These are phyloP conservation scores for Biscogniauxia sp. DNA, from an alignment of 2,329 filamentous ascomycete genomes.

Conservation along the genomic window DNA sequence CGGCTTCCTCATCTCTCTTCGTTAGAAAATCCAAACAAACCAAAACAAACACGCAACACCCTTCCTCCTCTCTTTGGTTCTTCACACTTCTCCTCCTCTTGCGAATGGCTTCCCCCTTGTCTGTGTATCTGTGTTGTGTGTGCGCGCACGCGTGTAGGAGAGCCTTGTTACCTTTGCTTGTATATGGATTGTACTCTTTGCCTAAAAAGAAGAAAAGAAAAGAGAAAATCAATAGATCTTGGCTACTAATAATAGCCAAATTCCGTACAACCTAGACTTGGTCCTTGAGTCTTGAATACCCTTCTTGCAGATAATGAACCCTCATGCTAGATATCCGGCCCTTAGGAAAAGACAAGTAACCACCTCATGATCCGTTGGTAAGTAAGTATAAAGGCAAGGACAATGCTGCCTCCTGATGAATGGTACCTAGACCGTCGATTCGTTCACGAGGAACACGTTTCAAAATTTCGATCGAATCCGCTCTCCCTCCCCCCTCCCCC, in stretches of 20 bases:
- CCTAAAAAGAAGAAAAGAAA: not conserved
- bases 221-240: not conserved
- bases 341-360: not conserved
- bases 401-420: not conserved
- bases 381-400: not conserved
- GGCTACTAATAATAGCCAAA: not conserved
- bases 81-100: too few species aligned
- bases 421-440: not conserved
- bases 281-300: not conserved
- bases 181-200: too few species aligned
- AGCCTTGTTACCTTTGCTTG: too few species aligned
- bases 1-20: too few species aligned
- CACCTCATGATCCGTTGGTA: not conserved
- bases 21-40: too few species aligned
- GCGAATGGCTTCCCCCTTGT: too few species aligned
- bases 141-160: too few species aligned
- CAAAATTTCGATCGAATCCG: not conserved
- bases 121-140: too few species aligned
- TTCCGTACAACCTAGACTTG: not conserved
- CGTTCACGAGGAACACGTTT: not conserved
- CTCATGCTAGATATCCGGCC: not conserved
- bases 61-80: too few species aligned
- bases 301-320: not conserved
- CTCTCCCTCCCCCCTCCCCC: too few species aligned
- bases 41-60: too few species aligned